Evolutionary conservation across 23 red algal genomes (phyloP), one percentile per base, ranked within the genome.

Genomic region (Gracilaria caudata): DNA sequence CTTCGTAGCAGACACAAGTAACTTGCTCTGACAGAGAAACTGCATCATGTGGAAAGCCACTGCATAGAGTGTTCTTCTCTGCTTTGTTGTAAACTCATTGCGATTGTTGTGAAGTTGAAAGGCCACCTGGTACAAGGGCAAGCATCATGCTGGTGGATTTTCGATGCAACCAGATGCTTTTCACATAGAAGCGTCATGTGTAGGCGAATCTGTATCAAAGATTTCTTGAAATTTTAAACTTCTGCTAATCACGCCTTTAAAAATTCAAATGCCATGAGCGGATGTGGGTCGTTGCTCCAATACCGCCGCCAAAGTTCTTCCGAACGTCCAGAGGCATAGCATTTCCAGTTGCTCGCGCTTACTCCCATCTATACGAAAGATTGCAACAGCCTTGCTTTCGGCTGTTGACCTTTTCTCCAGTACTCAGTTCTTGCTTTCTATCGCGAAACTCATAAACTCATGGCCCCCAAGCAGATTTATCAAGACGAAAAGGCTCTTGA

Each of bases 391-490:
- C n/a, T n/a, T n/a, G n/a, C n/a, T n/a, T n/a, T n/a, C n/a, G n/a
- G n/a, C n/a, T n/a, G n/a, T n/a, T n/a, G n/a, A 17, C 49, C 7
- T 53, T 17, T 17, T 53, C 13, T 17, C 19, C 49, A 53, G n/a
- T 13, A 7, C 5, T 53, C 13, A 1, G 49, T 9, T 17, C 49
- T 13, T 17, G 5, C 49, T 53, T 16, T 45, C 43, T 45, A 11
- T 45, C 43, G 43, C 49, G 19, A 53, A 65, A 65, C 57, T 9
- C 57, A 20, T 6, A 4, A 6, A 61, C 23, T 46, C 43, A 86
- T 86, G 82, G 82, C 82, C 37, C 82, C 82, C 1, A 44, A 24
- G 36, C 60, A 86, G 35, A 19, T 86, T 19, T 86, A 75, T 72
- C 61, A 73, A 57, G 82, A 86, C 32, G 82, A 86, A 6, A 68